phyloP scores from a whole-genome alignment of 2,329 filamentous ascomycete species.

The Grosmannia penicillata region DNA sequence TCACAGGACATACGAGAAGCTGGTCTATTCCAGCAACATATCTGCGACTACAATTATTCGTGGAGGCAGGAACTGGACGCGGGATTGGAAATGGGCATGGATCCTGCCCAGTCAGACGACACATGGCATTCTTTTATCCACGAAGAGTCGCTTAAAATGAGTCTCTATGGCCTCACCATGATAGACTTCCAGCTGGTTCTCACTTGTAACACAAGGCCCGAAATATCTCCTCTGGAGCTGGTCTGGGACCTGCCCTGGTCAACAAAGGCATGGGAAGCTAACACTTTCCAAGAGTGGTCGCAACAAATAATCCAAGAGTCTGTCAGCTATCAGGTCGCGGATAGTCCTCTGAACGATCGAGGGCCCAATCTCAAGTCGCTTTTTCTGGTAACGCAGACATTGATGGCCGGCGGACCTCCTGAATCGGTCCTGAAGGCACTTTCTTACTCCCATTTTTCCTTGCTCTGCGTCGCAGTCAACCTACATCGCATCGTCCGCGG shows the following conservation, averaged over 20 bases:
- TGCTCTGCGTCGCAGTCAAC: slow-evolving; percentile 4
- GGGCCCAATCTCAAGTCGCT: slow-evolving; percentile 1
- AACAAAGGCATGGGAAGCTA: slow-evolving; percentile 1
- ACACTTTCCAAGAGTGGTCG: not conserved
- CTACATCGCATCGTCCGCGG: slow-evolving; percentile 4
- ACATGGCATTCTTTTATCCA: slow-evolving; percentile 3
- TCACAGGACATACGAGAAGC: slow-evolving; percentile 1
- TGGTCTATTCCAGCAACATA: slow-evolving; percentile 3
- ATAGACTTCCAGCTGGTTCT: slow-evolving; percentile 4
- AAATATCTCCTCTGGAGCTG: slow-evolving; percentile 4
- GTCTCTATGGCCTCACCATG: slow-evolving; percentile 1
- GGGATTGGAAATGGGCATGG: not conserved
- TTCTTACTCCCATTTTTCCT: not conserved
- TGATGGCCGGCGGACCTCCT: slow-evolving; percentile 1
- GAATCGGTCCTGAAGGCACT: not conserved
- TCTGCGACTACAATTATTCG: not conserved
- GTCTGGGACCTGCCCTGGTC: slow-evolving; percentile 5
- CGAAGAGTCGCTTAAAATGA: slow-evolving; percentile 4
- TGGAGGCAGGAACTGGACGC: slow-evolving; percentile 4
- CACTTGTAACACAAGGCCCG: slow-evolving; percentile 2
- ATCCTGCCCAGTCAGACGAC: not conserved
- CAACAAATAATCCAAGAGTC: slow-evolving; percentile 1
- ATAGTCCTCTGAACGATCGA: not conserved
- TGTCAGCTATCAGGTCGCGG: not conserved
- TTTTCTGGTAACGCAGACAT: slow-evolving; percentile 2